A percentile compares a stretch with the other conserved stretches of the same genome.
Evolutionary conservation across 1,284 basidiomycete genomes (phyloP).

Genomic region (Pulchroboletus neoregius): DNA sequence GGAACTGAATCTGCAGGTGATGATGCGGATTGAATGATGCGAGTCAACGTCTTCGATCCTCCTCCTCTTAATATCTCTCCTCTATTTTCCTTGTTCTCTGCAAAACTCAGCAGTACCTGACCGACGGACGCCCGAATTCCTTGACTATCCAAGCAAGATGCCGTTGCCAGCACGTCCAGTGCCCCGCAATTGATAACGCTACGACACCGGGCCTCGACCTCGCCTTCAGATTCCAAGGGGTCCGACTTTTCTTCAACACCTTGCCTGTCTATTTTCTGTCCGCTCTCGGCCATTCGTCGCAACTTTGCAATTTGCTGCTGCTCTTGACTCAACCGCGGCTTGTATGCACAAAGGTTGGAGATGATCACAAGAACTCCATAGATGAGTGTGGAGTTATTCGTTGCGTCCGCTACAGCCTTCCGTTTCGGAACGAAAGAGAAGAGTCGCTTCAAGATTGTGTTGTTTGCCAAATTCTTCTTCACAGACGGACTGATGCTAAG

Average conservation of each 20-base stretch:
- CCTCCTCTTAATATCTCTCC: slow-evolving; percentile 82
- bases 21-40: slow-evolving; percentile 51
- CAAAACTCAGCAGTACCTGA: slow-evolving; percentile 64
- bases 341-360: slow-evolving; percentile 68
- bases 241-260: slow-evolving; percentile 27
- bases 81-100: slow-evolving; percentile 74
- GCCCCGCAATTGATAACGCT: slow-evolving; percentile 58
- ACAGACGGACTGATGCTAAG: slow-evolving; percentile 63
- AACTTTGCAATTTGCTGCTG: slow-evolving; percentile 78
- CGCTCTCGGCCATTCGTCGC: slow-evolving; percentile 63
- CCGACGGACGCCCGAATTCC: slow-evolving; percentile 49
- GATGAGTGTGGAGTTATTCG: slow-evolving; percentile 49
- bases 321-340: slow-evolving; percentile 69
- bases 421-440: slow-evolving; percentile 56
- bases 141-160: slow-evolving; percentile 51
- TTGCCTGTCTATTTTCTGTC: slow-evolving; percentile 28
- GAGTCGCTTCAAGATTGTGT: slow-evolving; percentile 59
- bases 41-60: slow-evolving; percentile 64
- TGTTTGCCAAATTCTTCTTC: slow-evolving; percentile 61
- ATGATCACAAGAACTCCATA: slow-evolving; percentile 78
- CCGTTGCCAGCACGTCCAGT: slow-evolving; percentile 59
- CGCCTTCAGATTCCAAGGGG: slow-evolving; percentile 55
- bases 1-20: slow-evolving; percentile 26
- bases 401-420: slow-evolving; percentile 34
- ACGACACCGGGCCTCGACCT: slow-evolving; percentile 58